Evolutionary conservation across 129 eudicot genomes (phyloP).

Genomic region (Daucus carota): DH1_v3.0 NC_030385.2:33859501-33860000

Average conservation of each 20-base stretch:
- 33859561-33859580: background rate
- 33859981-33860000: background rate
- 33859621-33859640: background rate
- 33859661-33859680: background rate
- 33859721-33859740: background rate
- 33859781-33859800: background rate
- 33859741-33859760: background rate
- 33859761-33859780: background rate
- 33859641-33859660: background rate
- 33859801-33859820: background rate
- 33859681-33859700: background rate
- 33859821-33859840: background rate
- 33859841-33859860: background rate
- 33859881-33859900: background rate
- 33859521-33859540: background rate
- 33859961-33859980: background rate
- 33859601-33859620: background rate
- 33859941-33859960: background rate
- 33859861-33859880: background rate
- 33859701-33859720: background rate
- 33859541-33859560: no score
- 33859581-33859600: background rate
- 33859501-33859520: background rate
- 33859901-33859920: background rate
- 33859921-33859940: background rate